These are phyloP conservation scores for Malassezia vespertilionis DNA, from an alignment of 1,284 basidiomycete genomes.

Conservation along the genomic window DNA sequence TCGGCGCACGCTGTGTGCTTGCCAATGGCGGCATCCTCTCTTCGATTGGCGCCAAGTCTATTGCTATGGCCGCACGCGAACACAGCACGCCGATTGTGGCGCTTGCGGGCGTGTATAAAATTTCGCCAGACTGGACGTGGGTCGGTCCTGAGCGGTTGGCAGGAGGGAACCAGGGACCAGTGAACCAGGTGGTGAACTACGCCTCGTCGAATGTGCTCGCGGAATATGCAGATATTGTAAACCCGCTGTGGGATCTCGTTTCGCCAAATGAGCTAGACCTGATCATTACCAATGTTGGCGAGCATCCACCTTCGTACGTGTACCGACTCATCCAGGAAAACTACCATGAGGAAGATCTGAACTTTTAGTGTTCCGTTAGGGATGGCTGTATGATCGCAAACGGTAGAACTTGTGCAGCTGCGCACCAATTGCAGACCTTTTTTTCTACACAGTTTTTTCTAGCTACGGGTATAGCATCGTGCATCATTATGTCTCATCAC, in stretches of 20 bases:
- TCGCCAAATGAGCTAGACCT: slow-evolving; percentile 80
- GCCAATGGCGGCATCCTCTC: slow-evolving; percentile 93
- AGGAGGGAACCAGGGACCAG: slow-evolving; percentile 49
- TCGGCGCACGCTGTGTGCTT: slow-evolving; percentile 82
- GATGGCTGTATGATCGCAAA: no score
- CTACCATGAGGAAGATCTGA: slow-evolving; percentile 32
- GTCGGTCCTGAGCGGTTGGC: slow-evolving; percentile 23
- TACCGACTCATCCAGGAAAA: slow-evolving; percentile 47
- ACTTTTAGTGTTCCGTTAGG: slow-evolving; percentile 19
- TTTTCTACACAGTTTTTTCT: no score
- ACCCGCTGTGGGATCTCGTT: slow-evolving; percentile 90
- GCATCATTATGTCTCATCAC: slow-evolving; percentile 7
- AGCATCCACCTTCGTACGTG: slow-evolving; percentile 46
- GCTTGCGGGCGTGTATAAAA: slow-evolving; percentile 86
- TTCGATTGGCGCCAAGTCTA: slow-evolving; percentile 69
- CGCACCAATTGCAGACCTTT: no score
- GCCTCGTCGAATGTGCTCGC: slow-evolving; percentile 50
- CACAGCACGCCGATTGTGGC: slow-evolving; percentile 90
- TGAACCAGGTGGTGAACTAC: slow-evolving; percentile 58
- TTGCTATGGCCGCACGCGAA: slow-evolving; percentile 75
- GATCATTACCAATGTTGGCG: slow-evolving; percentile 76
- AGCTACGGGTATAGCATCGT: slow-evolving; percentile 4
- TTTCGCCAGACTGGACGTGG: slow-evolving; percentile 85
- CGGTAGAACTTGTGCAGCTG: no score
- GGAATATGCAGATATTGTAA: slow-evolving; percentile 78